Base-by-base conservation (phyloP, 805 yeast species). In the Starmerella potacharoeniae region DNA sequence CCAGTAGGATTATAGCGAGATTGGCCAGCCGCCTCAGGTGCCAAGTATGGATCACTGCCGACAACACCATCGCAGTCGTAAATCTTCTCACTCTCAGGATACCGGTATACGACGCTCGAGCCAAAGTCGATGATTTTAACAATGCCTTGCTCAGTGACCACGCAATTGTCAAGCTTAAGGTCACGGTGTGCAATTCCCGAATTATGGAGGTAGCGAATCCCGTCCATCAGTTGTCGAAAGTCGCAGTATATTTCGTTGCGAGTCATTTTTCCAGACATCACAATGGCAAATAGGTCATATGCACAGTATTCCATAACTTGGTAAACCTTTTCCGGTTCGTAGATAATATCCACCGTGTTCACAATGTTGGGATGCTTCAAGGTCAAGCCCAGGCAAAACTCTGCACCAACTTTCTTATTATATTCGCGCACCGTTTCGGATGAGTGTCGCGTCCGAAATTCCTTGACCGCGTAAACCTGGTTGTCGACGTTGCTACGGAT, bases 231-330 rank as follows among this genome's bases (percentile, higher is more conserved):
- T 71, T 87, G 96, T 65, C 86, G 86, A 68, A 90, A 87, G 69
- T 95, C 90, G 69, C 97, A 90, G 68, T 82, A 82, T 39, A 87
- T 78, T 69, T 90, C 97, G 46, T 76, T 80, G 50, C 76, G 71
- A 1, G 83, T 70, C 97, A 90, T 90, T 64, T 86, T 84, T 62
- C 88, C 87, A 52, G 90, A 82, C 95, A 90, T 89, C 35, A 90
- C 96, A 55, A 90, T 86, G 10, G 96, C 96, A 70, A 90, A 90
- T 61, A 90, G 74, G 68, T 90, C 97, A 67, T 78, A 89, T 62
- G 90, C 95, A 68, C 96, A 89, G 69, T 87, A 90, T 66, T 90
- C 97, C 95, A 90, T 85, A 48, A 90, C 90, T 70, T 90, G 96
- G 63, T 84, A 80, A 56, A 88, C 84, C 55, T 91, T 76, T 59